These are phyloP conservation scores for Ascochyta lentis DNA, from an alignment of 2,329 filamentous ascomycete species.

Conservation along the genomic window DNA sequence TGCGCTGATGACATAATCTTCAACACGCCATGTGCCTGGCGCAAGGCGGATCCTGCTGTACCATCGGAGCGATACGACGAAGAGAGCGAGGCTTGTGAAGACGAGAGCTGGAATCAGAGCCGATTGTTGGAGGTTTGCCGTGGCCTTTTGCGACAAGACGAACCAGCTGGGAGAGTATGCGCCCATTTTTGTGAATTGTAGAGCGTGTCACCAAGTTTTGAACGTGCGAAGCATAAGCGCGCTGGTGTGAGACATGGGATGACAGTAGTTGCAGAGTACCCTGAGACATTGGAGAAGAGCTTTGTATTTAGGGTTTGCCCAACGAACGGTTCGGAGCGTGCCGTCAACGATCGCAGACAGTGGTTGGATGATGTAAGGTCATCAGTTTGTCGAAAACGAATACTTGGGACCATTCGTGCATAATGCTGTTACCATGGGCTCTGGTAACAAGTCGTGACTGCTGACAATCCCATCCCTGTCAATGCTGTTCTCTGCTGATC, in stretches of 20 bases:
- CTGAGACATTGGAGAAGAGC: not conserved
- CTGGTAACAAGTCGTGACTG: not conserved
- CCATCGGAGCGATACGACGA: slow-evolving; percentile 35
- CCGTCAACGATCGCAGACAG: not conserved
- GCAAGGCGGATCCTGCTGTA: slow-evolving; percentile 32
- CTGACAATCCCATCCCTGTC: not conserved
- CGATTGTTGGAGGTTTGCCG: slow-evolving; percentile 30
- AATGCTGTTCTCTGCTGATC: not conserved
- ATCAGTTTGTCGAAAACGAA: not conserved
- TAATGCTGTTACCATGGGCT: not conserved
- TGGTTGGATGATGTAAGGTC: slow-evolving; percentile 5
- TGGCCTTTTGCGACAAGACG: slow-evolving; percentile 28
- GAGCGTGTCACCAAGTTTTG: not conserved
- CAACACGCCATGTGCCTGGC: slow-evolving; percentile 19
- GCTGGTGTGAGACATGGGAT: not conserved
- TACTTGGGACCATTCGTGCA: not conserved
- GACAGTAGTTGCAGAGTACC: not conserved
- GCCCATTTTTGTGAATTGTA: slow-evolving; percentile 15
- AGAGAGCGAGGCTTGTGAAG: slow-evolving; percentile 33
- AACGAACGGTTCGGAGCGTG: not conserved
- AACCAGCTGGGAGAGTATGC: slow-evolving; percentile 34
- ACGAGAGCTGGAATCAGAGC: slow-evolving; percentile 35
- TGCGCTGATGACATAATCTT: slow-evolving; percentile 39
- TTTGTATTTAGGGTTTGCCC: not conserved
- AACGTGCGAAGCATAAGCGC: not conserved